Percentiles rank a stretch among this genome's conserved stretches.
phyloP scores from a whole-genome alignment of 2,329 filamentous ascomycete genomes.

The Penicillium occitanis region DNA sequence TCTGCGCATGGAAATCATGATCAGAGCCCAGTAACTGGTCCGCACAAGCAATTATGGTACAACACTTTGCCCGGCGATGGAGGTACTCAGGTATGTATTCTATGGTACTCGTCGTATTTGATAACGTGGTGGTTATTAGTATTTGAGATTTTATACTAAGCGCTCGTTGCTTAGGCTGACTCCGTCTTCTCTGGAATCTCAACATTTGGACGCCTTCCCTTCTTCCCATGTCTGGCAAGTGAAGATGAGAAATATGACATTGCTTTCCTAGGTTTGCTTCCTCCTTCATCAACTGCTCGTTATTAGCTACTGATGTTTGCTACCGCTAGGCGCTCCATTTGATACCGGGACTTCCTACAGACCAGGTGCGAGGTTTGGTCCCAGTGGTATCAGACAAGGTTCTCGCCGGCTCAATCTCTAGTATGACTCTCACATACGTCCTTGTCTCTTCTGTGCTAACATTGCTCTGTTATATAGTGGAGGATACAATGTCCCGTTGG shows the following conservation, averaged over 20 bases:
- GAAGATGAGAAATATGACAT: slow-evolving; percentile 75
- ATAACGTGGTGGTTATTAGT: background rate
- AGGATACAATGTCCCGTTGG: slow-evolving; percentile 80
- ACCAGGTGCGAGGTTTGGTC: slow-evolving; percentile 79
- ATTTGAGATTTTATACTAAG: background rate
- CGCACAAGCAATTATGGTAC: slow-evolving; percentile 76
- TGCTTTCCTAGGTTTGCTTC: slow-evolving; percentile 69
- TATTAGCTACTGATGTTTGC: background rate
- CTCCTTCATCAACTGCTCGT: background rate
- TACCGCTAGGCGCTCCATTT: slow-evolving; percentile 67
- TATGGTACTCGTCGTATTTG: background rate
- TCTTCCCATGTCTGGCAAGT: slow-evolving; percentile 72
- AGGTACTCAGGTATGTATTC: slow-evolving; percentile 66
- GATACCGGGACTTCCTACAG: slow-evolving; percentile 84
- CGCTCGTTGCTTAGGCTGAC: slow-evolving; percentile 60
- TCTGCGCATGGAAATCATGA: slow-evolving; percentile 60
- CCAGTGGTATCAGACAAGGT: slow-evolving; percentile 81
- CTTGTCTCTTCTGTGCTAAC: background rate
- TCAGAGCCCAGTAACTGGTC: slow-evolving; percentile 65
- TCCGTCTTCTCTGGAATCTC: slow-evolving; percentile 87
- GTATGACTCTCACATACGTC: slow-evolving; percentile 52
- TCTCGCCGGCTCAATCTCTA: slow-evolving; percentile 83
- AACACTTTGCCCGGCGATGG: slow-evolving; percentile 79
- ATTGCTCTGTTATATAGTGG: slow-evolving; percentile 56
- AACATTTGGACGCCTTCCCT: slow-evolving; percentile 77